Conservation (phyloP, 148 eudicot genomes). For the Arctostaphylos glauca region DNA sequence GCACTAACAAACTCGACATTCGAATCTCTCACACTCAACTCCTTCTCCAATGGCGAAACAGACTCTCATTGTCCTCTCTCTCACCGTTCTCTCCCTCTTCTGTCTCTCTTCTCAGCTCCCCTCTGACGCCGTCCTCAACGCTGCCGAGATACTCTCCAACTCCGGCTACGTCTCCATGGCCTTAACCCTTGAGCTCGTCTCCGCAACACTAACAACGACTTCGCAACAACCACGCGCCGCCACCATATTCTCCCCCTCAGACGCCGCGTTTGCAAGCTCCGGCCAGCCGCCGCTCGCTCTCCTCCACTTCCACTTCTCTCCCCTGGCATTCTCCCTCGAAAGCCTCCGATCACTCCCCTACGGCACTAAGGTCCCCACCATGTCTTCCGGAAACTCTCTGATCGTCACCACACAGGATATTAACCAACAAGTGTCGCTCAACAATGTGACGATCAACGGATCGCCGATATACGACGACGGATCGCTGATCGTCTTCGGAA, state of each 20-base stretch:
- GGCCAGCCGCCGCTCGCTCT: conserved; percentile 71
- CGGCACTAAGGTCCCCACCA: conserved; percentile 44
- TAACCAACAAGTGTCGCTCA: conserved; percentile 32
- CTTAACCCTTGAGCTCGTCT: conserved; percentile 50
- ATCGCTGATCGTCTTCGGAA: conserved; percentile 34
- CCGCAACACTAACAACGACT: conserved; percentile 23
- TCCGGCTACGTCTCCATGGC: conserved; percentile 66
- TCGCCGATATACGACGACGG: conserved; percentile 63
- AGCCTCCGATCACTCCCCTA: conserved; percentile 55
- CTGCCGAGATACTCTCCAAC: conserved; percentile 53
- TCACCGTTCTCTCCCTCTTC: conserved; percentile 16
- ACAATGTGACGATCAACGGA: conserved; percentile 31
- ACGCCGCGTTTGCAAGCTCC: conserved; percentile 27
- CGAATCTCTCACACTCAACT: background rate
- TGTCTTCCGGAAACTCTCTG: conserved; percentile 36
- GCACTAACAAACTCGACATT: background rate
- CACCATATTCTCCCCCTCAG: conserved; percentile 55
- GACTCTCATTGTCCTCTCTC: background rate
- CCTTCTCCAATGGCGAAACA: conserved; percentile 30
- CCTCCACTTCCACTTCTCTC: conserved; percentile 63
- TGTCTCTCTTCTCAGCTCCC: conserved; percentile 32
- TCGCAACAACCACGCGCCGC: conserved; percentile 26
- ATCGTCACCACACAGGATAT: conserved; percentile 35
- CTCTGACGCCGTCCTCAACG: conserved; percentile 31
- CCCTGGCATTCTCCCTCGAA: conserved; percentile 40